These are phyloP conservation scores for Fraxinus ornus DNA, from an alignment of 305 asterid genomes.

Conservation along the genomic window DNA sequence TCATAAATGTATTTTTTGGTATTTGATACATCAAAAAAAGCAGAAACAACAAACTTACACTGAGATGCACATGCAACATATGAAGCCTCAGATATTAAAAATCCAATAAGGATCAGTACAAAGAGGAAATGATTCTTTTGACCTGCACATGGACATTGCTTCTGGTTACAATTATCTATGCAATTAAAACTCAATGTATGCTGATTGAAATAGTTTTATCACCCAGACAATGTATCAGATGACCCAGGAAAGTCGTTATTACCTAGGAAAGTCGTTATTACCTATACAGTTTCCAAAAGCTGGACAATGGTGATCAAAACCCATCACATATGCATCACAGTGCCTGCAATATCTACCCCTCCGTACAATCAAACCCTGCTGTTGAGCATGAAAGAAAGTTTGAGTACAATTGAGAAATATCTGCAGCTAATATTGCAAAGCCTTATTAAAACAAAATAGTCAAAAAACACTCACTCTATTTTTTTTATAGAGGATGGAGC, in stretches of 20 bases:
- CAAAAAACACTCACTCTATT: not conserved
- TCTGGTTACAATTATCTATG: not conserved
- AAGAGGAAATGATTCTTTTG: constrained; percentile 46
- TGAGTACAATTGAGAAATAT: not conserved
- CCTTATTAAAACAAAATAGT: not conserved
- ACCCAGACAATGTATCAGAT: not conserved
- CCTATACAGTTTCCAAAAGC: constrained; percentile 68
- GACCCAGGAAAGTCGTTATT: not conserved
- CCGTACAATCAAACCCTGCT: constrained; percentile 29
- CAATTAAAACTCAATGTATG: not conserved
- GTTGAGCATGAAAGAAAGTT: constrained; percentile 2
- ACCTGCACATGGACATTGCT: constrained; percentile 34
- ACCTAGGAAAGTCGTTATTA: constrained; percentile 32
- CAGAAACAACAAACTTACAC: constrained; percentile 39
- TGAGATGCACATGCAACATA: constrained; percentile 37
- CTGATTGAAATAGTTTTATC: not conserved
- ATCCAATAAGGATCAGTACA: constrained; percentile 37
- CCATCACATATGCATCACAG: constrained; percentile 44
- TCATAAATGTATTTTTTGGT: not conserved
- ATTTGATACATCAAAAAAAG: not conserved
- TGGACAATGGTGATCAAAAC: constrained; percentile 65
- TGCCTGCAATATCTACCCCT: constrained; percentile 50
- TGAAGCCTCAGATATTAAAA: constrained; percentile 44
- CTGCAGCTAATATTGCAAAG: not conserved
- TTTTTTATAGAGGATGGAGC: not conserved